phyloP scores from a whole-genome alignment of 495 filamentous ascomycete species.

The Penicillium simplicissimum region DNA sequence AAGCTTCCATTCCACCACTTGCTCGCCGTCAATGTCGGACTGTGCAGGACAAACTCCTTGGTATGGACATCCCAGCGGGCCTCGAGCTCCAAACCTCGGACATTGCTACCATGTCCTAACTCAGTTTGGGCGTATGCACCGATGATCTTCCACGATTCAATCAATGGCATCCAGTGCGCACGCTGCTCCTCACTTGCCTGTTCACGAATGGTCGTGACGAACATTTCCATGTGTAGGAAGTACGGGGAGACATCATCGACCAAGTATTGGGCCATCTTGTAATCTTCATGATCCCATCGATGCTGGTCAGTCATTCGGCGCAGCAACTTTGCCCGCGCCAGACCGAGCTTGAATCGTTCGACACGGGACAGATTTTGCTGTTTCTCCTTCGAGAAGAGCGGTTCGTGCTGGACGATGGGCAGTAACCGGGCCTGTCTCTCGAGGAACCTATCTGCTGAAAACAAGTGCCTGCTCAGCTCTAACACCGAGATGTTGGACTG shows the following conservation, averaged over 20 bases:
- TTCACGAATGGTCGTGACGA: conserved; percentile 42
- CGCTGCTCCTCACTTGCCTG: conserved; percentile 47
- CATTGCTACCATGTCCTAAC: conserved; percentile 52
- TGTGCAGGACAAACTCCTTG: conserved; percentile 49
- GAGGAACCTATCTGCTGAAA: conserved; percentile 42
- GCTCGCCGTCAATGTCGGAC: conserved; percentile 47
- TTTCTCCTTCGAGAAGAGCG: conserved; percentile 43
- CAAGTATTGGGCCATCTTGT: conserved; percentile 48
- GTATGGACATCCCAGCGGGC: conserved; percentile 43
- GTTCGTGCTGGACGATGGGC: conserved; percentile 36
- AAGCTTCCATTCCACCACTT: conserved; percentile 56
- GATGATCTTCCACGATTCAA: conserved; percentile 44
- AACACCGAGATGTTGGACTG: conserved; percentile 38
- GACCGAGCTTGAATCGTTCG: conserved; percentile 47
- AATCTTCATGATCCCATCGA: conserved; percentile 43
- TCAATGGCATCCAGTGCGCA: conserved; percentile 46
- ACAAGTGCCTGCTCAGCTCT: conserved; percentile 42
- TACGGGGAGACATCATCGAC: conserved; percentile 48
- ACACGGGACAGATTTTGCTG: conserved; percentile 48
- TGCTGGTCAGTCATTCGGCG: conserved; percentile 41
- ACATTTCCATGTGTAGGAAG: conserved; percentile 39
- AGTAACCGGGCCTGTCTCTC: conserved; percentile 44
- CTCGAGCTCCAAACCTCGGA: conserved; percentile 46
- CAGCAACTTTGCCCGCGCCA: conserved; percentile 48
- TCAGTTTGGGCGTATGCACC: conserved; percentile 52